A percentile compares a stretch with the other conserved stretches of the same genome.
Conservation (phyloP, 345 rosid species). For the Passiflora organensis region DNA sequence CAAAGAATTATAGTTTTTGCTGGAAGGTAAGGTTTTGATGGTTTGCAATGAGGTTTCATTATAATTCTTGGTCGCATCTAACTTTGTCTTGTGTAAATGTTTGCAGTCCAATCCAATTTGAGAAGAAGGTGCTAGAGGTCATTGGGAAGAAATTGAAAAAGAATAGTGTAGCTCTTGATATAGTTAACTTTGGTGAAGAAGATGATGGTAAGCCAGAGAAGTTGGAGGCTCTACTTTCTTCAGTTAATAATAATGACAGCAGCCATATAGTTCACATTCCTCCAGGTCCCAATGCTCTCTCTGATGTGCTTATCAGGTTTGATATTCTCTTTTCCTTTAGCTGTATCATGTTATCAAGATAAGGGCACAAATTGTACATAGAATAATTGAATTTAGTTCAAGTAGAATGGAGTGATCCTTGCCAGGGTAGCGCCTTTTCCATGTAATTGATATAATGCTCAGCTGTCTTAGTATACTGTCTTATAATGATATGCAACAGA, state of each 20-base stretch:
- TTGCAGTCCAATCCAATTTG: conserved; percentile 76
- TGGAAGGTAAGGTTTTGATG: conserved; percentile 58
- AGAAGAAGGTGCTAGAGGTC: conserved; percentile 72
- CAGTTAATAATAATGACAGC: conserved; percentile 67
- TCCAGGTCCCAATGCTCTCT: conserved; percentile 82
- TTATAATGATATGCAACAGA: no score
- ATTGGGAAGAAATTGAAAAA: conserved; percentile 90
- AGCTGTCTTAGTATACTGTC: no score
- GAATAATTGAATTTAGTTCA: background rate
- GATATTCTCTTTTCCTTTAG: background rate
- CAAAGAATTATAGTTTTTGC: conserved; percentile 92
- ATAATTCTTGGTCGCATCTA: background rate
- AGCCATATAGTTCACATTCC: conserved; percentile 81
- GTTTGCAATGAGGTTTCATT: background rate
- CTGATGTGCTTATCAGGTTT: conserved; percentile 79
- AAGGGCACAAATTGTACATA: background rate
- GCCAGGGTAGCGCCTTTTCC: no score
- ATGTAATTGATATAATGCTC: no score
- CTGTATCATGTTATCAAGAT: background rate
- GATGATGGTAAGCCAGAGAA: conserved; percentile 60
- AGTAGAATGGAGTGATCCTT: background rate
- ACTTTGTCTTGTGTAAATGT: conserved; percentile 7
- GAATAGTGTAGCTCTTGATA: conserved; percentile 77
- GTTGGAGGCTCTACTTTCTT: conserved; percentile 66
- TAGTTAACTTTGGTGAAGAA: conserved; percentile 74